Evolutionary conservation across 768 basidiomycete species (phyloP).

Genomic region (Podaxis rugospora): DNA sequence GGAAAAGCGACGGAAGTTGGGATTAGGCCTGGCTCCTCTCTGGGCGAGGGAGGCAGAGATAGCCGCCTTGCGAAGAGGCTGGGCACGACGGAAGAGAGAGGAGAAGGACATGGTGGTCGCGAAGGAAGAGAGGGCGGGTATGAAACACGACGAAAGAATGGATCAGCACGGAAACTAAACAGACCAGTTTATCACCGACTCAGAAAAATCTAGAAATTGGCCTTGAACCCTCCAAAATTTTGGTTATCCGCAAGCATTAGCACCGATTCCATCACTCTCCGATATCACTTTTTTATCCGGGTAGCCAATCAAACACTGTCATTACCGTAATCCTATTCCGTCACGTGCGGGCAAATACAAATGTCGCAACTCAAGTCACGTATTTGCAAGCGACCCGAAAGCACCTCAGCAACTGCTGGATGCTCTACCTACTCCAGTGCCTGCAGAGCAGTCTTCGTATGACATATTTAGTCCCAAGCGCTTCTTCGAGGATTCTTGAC

Average conservation of each 20-base stretch:
- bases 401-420: not conserved
- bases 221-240: not conserved
- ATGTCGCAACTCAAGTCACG: not conserved
- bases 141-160: not conserved
- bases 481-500: not conserved
- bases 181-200: not conserved
- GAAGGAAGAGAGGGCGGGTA: constrained; percentile 14
- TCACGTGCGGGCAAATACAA: not conserved
- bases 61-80: constrained; percentile 15
- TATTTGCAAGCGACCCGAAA: not conserved
- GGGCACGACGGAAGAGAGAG: constrained; percentile 42
- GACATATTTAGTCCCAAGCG: not conserved
- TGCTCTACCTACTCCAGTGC: not conserved
- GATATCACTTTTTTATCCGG: not conserved
- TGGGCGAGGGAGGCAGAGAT: constrained; percentile 1
- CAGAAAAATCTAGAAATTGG: not conserved
- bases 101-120: constrained; percentile 50
- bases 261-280: not conserved
- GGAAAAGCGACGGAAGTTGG: constrained; percentile 46
- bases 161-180: not conserved
- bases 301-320: not conserved
- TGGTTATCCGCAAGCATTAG: not conserved
- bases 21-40: constrained; percentile 16
- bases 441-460: not conserved
- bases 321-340: not conserved